Evolutionary conservation across 495 filamentous ascomycete genomes (phyloP), one percentile per base, ranked within the genome.

Genomic region (Aspergillus ostianus): DNA sequence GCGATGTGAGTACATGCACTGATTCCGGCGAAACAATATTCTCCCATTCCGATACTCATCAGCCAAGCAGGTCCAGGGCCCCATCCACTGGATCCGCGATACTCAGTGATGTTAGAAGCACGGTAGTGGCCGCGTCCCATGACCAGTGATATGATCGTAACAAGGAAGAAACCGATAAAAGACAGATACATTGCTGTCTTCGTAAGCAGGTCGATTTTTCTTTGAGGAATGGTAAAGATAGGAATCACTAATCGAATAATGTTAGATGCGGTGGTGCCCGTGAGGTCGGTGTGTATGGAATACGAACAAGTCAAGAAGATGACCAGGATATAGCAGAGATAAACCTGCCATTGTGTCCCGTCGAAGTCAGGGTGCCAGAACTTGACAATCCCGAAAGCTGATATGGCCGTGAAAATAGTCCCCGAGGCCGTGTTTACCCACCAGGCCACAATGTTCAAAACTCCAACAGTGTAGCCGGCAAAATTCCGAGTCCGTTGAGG

Each of bases 381-480:
- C 8, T 32, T 59, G 0, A 56, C 63, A 19, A 70, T 56, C 0
- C 66, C 68, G 29, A 67, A 61, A 15, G 63, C 60, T 52, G 69
- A 69, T 27, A 62, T 55, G 7, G 62, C 59, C 4, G 64, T 58
- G 21, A 60, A 60, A 12, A 61, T 61, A 9, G 60, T 50, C 3
- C 55, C 61, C 0, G 66, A 67, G 7, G 55, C 58, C 8, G 68
- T 65, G 9, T 18, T 61, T 2, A 70, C 59, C 67, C 62, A 72
- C 64, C 69, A 75, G 4, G 60, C 71, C 3, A 75, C 23, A 12
- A 69, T 57, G 44, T 61, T 70, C 44, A 73, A 57, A 51, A 65
- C 66, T 19, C 72, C 72, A 12, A 71, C 56, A 6, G 50, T 51
- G 30, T 68, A 73, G 12, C 70, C 70, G 7, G 68, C 68, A 45